These are phyloP conservation scores for Calonectria hawksworthii DNA, from an alignment of 2,329 filamentous ascomycete genomes.

Conservation along the genomic window DNA sequence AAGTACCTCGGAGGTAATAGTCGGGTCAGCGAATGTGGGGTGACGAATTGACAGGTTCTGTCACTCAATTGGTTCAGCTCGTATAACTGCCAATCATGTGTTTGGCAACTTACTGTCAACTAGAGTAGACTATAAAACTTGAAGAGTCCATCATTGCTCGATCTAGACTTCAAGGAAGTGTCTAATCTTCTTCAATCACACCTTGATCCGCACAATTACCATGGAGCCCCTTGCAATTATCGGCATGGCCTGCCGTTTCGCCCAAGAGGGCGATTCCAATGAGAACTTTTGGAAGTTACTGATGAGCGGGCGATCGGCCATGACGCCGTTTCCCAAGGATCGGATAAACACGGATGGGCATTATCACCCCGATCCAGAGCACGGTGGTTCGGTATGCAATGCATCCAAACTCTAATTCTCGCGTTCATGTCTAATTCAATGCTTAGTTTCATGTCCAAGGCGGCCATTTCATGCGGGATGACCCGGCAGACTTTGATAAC, in stretches of 20 bases:
- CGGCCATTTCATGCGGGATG: conserved; percentile 9
- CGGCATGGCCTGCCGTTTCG: conserved; percentile 19
- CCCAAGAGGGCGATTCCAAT: conserved; percentile 15
- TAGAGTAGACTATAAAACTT: background rate
- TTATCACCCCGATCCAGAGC: conserved; percentile 16
- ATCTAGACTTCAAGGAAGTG: background rate
- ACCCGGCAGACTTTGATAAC: conserved; percentile 20
- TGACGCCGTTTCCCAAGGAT: conserved; percentile 15
- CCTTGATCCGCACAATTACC: background rate
- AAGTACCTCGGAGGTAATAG: background rate
- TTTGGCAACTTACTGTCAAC: background rate
- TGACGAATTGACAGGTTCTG: background rate
- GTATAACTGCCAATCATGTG: background rate
- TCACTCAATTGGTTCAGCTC: background rate
- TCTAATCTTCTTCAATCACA: background rate
- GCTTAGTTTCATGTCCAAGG: conserved; percentile 12
- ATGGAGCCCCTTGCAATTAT: conserved; percentile 19
- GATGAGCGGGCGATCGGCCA: conserved; percentile 15
- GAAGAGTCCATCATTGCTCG: background rate
- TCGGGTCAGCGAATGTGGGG: background rate
- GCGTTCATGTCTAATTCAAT: background rate
- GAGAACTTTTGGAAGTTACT: conserved; percentile 20
- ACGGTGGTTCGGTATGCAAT: conserved; percentile 15
- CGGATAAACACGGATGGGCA: conserved; percentile 16
- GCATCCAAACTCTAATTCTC: background rate